A percentile compares a stretch with the other conserved stretches of the same genome.
Evolutionary conservation across 768 basidiomycete species (phyloP).

Genomic region (Lentinula sp.): DNA sequence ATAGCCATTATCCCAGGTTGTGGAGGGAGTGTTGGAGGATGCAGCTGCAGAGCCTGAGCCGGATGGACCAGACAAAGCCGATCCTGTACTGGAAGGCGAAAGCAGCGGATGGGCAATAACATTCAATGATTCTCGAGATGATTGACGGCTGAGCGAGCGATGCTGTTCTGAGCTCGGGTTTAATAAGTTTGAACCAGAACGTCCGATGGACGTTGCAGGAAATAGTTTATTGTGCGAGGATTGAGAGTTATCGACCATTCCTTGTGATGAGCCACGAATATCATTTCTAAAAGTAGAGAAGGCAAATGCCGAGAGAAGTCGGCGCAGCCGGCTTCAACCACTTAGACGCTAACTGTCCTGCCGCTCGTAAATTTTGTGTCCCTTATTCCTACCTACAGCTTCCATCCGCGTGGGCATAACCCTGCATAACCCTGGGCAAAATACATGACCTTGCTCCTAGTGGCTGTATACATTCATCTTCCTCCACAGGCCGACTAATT

Average conservation of each 20-base stretch:
- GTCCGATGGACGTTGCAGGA: constrained; percentile 5
- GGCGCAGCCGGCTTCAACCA: too few species aligned
- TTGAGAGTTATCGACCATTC: background rate
- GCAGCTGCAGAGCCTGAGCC: constrained; percentile 19
- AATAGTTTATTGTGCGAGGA: background rate
- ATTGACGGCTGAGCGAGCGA: constrained; percentile 9
- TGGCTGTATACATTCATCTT: too few species aligned
- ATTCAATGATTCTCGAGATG: constrained; percentile 41
- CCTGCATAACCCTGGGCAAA: too few species aligned
- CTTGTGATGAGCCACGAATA: background rate
- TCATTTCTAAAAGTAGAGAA: too few species aligned
- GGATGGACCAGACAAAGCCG: background rate
- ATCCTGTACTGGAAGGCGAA: constrained; percentile 26
- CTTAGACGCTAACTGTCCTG: too few species aligned
- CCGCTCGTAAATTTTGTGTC: too few species aligned
- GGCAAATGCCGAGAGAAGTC: too few species aligned
- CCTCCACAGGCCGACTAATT: too few species aligned
- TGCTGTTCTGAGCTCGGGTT: background rate
- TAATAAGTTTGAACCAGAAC: background rate
- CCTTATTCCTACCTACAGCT: too few species aligned
- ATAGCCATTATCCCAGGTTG: constrained; percentile 19
- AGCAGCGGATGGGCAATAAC: constrained; percentile 63
- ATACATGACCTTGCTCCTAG: too few species aligned
- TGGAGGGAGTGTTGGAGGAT: constrained; percentile 22
- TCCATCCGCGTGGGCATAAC: too few species aligned